Base-by-base conservation (phyloP, 2,329 filamentous ascomycete species). In the Coniella vitis region DNA sequence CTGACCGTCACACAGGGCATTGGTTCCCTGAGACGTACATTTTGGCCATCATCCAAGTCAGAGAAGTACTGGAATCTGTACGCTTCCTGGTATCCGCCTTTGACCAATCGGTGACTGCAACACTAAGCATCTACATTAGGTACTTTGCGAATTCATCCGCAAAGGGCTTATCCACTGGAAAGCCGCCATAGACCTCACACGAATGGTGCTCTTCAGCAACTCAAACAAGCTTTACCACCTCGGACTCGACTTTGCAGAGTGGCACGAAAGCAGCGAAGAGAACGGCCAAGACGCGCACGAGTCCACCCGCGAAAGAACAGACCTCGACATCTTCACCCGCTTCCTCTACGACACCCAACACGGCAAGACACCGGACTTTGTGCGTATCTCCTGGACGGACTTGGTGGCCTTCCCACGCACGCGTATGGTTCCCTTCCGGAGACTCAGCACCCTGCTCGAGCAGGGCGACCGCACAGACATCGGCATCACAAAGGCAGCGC, bases 21-120 rank as follows among this genome's bases (percentile, higher is more conserved):
- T 86, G 78, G 64, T 86, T 87, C 52, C 85, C 87, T 0, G 87
- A 91, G 64, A 88, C 84, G 0, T 93, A 83, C 58, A 77, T 85
- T 58, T 70, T 91, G 4, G 85, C 86, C 1, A 81, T 85, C 35
- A 69, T 75, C 37, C 87, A 91, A 62, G 82, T 89, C 50, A 75
- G 86, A 44, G 78, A 87, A 55, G 84, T 78, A 2, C 67, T 93
- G 32, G 76, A 86, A 55, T 78, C 75, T 48, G 84, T 87, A 59
- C 51, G 71, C 57, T 14, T 14, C 10, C 3, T 16, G n/a, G 14
- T 10, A 12, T 7, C 34, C n/a, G 1, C 36, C 25, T 45, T 16
- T 40, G 13, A n/a, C 38, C 22, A n/a, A 17, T 10, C 8, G 14
- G 13, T 16, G 47, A n/a, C 8, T 48, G 38, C n/a, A 22, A 8